Base-by-base conservation (phyloP, 331 rosid genomes). In the Malus hybrid region DNA sequence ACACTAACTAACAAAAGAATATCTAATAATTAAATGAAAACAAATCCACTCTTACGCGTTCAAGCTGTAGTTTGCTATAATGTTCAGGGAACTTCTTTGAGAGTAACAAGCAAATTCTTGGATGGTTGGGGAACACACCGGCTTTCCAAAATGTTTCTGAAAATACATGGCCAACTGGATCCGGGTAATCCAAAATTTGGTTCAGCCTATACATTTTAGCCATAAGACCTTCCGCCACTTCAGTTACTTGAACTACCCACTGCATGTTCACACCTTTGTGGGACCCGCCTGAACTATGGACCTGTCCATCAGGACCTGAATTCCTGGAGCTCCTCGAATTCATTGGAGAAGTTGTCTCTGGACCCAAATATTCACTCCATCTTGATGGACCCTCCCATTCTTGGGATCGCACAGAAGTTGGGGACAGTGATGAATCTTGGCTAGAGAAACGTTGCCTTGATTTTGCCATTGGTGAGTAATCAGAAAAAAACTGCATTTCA, bases 31-130 rank as follows among this genome's bases (percentile, higher is more conserved):
- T n/a, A 57, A 67, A 42, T 19, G 66, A 52, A 78, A 61, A 74
- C 67, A 80, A 81, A 80, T 62, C 67, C 74, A 67, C 55, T 84
- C 93, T 94, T 90, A 94, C 99, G 63, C 96, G 99, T 78, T 94
- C 99, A 81, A 94, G 97, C 68, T 94, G 99, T 73, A 94, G 79
- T 81, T 87, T 92, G 93, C 89, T 90, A 86, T 83, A 92, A 79
- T 94, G 99, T 80, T 94, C 97, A 0, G 99, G 97, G 80, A 94
- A 94, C 85, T 92, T 94, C 92, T 92, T 94, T 24, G 99, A 92
- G 52, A 94, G 96, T 88, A 88, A 71, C 70, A 87, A 76, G 55
- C 99, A 90, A 75, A 90, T 81, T 83, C 93, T 89, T 48, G 97
- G 93, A 79, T 87, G 87, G 75, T 88, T 94, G 64, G 97, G 99